These are phyloP conservation scores for Cladosporium sp. DNA, from an alignment of 2,329 filamentous ascomycete genomes.

Conservation along the genomic window DNA sequence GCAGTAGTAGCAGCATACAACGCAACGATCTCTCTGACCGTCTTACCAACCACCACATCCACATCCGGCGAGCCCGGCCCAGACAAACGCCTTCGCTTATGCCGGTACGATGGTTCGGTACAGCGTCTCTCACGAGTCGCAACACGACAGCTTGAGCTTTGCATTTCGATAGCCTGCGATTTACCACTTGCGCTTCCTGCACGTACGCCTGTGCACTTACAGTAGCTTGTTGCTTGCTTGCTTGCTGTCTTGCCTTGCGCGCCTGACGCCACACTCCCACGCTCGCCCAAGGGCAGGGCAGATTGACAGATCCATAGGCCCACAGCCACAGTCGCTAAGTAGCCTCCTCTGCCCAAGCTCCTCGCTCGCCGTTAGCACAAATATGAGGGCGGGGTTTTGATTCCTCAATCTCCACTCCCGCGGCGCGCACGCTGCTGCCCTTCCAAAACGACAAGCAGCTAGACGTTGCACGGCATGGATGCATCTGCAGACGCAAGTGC, in stretches of 20 bases:
- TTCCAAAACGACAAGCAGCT: conserved; percentile 2
- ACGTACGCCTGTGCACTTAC: neutral
- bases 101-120: neutral
- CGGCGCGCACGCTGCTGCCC: conserved; percentile 7
- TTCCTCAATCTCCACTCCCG: conserved; percentile 16
- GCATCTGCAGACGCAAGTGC: neutral
- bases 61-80: neutral
- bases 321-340: conserved; percentile 12
- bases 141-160: conserved; percentile 5
- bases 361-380: conserved; percentile 11
- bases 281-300: neutral
- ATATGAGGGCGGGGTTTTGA: conserved; percentile 16
- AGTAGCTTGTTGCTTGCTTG: neutral
- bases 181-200: neutral
- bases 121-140: neutral
- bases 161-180: conserved; percentile 9
- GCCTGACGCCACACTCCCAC: conserved; percentile 4
- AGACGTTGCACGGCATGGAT: conserved; percentile 5
- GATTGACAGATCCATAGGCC: neutral
- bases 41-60: neutral
- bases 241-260: neutral
- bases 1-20: neutral
- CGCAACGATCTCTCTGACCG: neutral
- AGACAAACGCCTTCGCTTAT: conserved; percentile 1
- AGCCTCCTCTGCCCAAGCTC: conserved; percentile 10